A percentile compares a stretch with the other conserved stretches of the same genome.
These are phyloP conservation scores for Lathyrus aphaca DNA, from an alignment of 306 rosid species.

Conservation along the genomic window DNA sequence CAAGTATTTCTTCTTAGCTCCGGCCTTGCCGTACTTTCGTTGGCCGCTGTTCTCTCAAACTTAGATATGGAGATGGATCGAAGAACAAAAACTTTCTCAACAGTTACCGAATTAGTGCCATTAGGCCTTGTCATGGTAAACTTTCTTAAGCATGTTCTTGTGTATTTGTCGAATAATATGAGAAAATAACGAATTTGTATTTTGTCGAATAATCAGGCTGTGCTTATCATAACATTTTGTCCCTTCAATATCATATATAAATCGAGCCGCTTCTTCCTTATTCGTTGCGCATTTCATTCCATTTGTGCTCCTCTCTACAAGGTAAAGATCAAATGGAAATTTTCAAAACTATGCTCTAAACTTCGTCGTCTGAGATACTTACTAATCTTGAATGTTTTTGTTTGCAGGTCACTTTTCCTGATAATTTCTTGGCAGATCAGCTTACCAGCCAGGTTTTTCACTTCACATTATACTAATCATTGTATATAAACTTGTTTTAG, in stretches of 20 bases:
- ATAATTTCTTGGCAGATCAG: conserved; percentile 82
- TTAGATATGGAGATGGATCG: conserved; percentile 39
- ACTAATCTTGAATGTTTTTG: conserved; percentile 10
- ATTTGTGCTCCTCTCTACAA: conserved; percentile 74
- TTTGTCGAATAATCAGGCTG: conserved; percentile 43
- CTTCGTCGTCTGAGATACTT: not conserved
- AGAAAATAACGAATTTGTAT: not conserved
- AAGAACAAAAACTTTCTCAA: conserved; percentile 31
- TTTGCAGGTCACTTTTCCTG: conserved; percentile 60
- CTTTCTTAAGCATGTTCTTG: too few species aligned
- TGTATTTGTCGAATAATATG: too few species aligned
- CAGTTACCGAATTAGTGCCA: conserved; percentile 59
- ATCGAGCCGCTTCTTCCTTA: conserved; percentile 67
- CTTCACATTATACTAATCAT: conserved; percentile 4
- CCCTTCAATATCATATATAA: conserved; percentile 70
- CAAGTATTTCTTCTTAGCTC: conserved; percentile 49
- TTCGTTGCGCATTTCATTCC: conserved; percentile 49
- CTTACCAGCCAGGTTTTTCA: conserved; percentile 77
- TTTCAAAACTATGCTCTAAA: not conserved
- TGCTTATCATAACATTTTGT: conserved; percentile 56
- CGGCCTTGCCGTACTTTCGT: conserved; percentile 40
- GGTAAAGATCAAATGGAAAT: conserved; percentile 45
- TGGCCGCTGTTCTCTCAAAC: conserved; percentile 43
- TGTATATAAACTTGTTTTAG: not conserved
- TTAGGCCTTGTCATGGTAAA: conserved; percentile 60